Evolutionary conservation across 345 rosid species (phyloP).

Genomic region (Turritis glabra): DNA sequence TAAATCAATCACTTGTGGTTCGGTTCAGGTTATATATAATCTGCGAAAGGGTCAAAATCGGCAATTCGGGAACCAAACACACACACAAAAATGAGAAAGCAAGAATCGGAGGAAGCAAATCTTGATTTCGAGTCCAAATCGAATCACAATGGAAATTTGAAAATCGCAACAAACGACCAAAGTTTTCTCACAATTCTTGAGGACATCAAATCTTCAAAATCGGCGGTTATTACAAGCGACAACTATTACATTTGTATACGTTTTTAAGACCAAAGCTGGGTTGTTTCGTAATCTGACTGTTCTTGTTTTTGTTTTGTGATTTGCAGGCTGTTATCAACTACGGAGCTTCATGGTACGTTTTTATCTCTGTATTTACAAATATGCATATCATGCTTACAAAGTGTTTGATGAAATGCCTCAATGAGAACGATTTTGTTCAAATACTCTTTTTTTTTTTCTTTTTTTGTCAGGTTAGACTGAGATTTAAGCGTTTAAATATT

Average conservation of each 20-base stretch:
- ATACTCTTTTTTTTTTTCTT: no score
- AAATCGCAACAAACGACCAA: constrained; percentile 32
- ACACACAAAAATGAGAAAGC: constrained; percentile 13
- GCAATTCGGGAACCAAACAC: background rate
- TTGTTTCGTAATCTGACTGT: background rate
- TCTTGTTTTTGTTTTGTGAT: background rate
- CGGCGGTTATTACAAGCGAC: constrained; percentile 14
- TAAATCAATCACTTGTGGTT: background rate
- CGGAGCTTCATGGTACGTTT: constrained; percentile 39
- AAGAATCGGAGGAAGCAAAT: constrained; percentile 15
- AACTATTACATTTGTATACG: background rate
- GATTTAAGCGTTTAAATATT: background rate
- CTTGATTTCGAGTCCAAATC: constrained; percentile 1
- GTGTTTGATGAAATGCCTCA: constrained; percentile 52
- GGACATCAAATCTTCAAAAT: constrained; percentile 38
- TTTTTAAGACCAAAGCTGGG: background rate
- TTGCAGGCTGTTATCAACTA: constrained; percentile 40
- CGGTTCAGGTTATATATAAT: background rate
- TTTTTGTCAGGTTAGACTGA: background rate
- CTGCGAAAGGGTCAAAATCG: background rate
- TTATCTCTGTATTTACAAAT: background rate
- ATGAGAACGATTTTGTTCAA: background rate
- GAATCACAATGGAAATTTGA: constrained; percentile 8
- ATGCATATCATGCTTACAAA: constrained; percentile 32
- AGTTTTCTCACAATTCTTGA: constrained; percentile 22